Evolutionary conservation across 768 basidiomycete species (phyloP), one percentile per base, ranked within the genome.

Genomic region (Mycena olivaceomarginata): DNA sequence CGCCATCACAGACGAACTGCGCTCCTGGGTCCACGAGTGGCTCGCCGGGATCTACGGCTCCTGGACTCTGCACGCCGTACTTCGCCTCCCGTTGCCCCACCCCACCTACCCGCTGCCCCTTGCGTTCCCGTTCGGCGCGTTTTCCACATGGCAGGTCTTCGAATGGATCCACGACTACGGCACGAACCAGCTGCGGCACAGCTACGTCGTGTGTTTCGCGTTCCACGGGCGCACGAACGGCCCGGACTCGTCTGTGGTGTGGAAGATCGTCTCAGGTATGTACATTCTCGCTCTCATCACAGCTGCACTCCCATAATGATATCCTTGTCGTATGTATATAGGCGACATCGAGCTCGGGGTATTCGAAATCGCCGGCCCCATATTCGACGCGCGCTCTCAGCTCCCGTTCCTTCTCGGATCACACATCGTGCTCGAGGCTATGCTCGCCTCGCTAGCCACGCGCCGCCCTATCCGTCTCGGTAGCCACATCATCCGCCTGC

Each of bases 101-200:
- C 70, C 46, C 5, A 53, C n/a, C 57, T 41, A 69, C 67, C 66
- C 66, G 18, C 43, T 77, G 11, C 76, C 76, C 4, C 53, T 37
- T 16, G 12, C 60, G 15, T 77, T 77, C 63, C 76, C 76, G 1
- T 77, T 77, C 62, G 62, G 67, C 64, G 41, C 66, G 5, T 39
- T 22, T 37, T 20, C 5, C 20, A 43, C 41, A 13, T 59, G 39
- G 59, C 13, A 43, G 25, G 20, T 15, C 22, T 73, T 77, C 48
- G 66, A 77, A 40, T 77, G 76, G 76, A 51, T 77, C 25, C 76
- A 77, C 66, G 76, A 73, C 51, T 77, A 77, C 66, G 41, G 40
- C 56, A 46, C 48, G 43, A 31, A 70, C 2, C 53, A 67, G 40
- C 41, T 77, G 7, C 66, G 45, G 3, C 76, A 77, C 56, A 13